phyloP scores from a whole-genome alignment of 2,329 filamentous ascomycete species.

The Albophoma yamanashiensis region DNA sequence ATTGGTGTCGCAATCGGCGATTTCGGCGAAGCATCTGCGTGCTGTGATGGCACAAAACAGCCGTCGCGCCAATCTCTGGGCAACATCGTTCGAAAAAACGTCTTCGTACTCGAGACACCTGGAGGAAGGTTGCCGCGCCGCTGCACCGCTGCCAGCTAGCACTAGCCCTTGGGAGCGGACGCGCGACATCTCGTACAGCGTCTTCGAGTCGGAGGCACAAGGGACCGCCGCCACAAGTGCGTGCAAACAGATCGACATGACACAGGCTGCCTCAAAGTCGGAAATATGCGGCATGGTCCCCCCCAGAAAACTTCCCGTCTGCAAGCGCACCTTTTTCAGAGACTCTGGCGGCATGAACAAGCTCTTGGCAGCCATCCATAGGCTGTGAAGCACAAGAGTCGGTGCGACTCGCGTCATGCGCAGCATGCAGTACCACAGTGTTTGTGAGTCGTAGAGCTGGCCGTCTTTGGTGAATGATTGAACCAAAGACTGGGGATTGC shows the following conservation, averaged over 20 bases:
- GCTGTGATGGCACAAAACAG: conserved; percentile 47
- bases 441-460: conserved; percentile 47
- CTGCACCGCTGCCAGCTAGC: conserved; percentile 33
- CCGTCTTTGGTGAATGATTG: conserved; percentile 45
- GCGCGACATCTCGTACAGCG: conserved; percentile 49
- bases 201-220: conserved; percentile 32
- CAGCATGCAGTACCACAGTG: conserved; percentile 52
- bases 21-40: conserved; percentile 37
- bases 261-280: conserved; percentile 37
- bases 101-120: conserved; percentile 53
- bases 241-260: conserved; percentile 52
- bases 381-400: conserved; percentile 49
- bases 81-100: conserved; percentile 49
- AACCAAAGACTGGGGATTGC: conserved; percentile 42
- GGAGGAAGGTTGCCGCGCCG: conserved; percentile 33
- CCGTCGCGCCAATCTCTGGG: conserved; percentile 46
- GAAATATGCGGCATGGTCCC: conserved; percentile 13
- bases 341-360: conserved; percentile 45
- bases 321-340: conserved; percentile 27
- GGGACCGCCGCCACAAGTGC: conserved; percentile 50
- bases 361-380: conserved; percentile 50
- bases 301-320: conserved; percentile 4
- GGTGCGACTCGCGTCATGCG: conserved; percentile 46
- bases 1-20: conserved; percentile 25
- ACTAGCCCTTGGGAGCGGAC: conserved; percentile 44